These are phyloP conservation scores for Sphaerobolus stellatus DNA, from an alignment of 1,284 basidiomycete species.

Conservation along the genomic window DNA sequence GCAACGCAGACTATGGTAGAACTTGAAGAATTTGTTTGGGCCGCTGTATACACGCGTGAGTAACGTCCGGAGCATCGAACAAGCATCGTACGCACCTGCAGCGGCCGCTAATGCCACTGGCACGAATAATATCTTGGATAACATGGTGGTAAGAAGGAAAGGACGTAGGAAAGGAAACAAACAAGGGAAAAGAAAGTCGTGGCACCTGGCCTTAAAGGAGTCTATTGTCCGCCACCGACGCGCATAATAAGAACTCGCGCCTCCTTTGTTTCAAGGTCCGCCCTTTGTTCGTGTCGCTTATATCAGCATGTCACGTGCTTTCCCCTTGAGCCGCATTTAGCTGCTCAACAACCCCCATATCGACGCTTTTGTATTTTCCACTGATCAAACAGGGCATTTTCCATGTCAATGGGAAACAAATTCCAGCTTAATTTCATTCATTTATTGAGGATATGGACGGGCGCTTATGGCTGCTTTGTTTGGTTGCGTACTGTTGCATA, in stretches of 20 bases:
- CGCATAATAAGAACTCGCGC: neutral
- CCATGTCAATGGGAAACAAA: too few species aligned
- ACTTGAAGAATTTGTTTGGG: slow-evolving; percentile 49
- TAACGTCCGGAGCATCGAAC: neutral
- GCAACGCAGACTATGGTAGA: slow-evolving; percentile 68
- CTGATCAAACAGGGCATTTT: too few species aligned
- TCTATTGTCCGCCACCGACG: too few species aligned
- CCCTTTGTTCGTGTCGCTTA: slow-evolving; percentile 3
- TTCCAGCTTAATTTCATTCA: too few species aligned
- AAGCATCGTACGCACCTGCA: neutral
- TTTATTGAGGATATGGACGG: too few species aligned
- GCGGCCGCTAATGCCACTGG: slow-evolving; percentile 12
- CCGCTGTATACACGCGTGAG: slow-evolving; percentile 34
- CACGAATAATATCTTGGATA: slow-evolving; percentile 1
- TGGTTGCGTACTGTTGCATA: too few species aligned
- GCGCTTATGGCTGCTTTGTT: too few species aligned
- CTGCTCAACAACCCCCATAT: too few species aligned
- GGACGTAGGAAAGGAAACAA: slow-evolving; percentile 3
- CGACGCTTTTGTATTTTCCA: too few species aligned
- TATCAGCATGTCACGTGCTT: too few species aligned
- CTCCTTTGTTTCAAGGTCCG: slow-evolving; percentile 6
- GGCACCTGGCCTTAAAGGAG: too few species aligned
- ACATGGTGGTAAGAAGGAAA: slow-evolving; percentile 2
- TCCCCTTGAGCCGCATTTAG: too few species aligned
- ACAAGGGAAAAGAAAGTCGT: neutral